Evolutionary conservation across 345 rosid genomes (phyloP).

Genomic region (Atalantia buxifolia): DNA sequence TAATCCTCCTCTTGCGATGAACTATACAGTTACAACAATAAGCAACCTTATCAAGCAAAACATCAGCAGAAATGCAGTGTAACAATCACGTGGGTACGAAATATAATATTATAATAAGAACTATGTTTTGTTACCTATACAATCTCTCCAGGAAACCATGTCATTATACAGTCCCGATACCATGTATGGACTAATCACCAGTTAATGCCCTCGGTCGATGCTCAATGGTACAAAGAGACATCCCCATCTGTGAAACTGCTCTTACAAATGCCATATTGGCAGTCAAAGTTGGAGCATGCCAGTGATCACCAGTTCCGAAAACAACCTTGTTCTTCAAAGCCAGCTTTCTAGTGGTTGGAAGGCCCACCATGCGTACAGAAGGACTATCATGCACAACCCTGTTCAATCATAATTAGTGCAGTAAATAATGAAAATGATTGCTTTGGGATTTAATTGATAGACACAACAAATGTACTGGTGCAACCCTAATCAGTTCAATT

Average conservation of each 20-base stretch:
- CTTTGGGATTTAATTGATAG: not conserved
- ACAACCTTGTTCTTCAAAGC: slow-evolving; percentile 77
- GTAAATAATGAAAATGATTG: not conserved
- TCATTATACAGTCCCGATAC: not conserved
- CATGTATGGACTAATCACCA: slow-evolving; percentile 43
- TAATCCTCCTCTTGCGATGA: not conserved
- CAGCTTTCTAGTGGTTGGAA: slow-evolving; percentile 88
- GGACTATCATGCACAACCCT: slow-evolving; percentile 76
- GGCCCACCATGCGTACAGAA: slow-evolving; percentile 65
- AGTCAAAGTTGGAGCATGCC: slow-evolving; percentile 80
- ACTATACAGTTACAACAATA: not conserved
- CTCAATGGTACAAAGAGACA: slow-evolving; percentile 67
- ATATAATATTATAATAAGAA: not conserved
- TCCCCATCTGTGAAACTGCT: slow-evolving; percentile 89
- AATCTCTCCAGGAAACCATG: not conserved
- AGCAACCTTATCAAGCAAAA: not conserved
- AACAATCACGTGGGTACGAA: not conserved
- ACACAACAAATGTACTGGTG: not conserved
- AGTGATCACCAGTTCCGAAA: slow-evolving; percentile 85
- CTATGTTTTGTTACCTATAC: not conserved
- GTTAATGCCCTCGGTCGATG: slow-evolving; percentile 89
- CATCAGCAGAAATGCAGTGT: not conserved
- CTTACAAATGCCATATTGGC: slow-evolving; percentile 89
- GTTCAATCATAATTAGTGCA: slow-evolving; percentile 18
- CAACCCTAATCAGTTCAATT: not conserved